Evolutionary conservation across 768 basidiomycete species (phyloP).

Genomic region (Psilocybe sp.): DNA sequence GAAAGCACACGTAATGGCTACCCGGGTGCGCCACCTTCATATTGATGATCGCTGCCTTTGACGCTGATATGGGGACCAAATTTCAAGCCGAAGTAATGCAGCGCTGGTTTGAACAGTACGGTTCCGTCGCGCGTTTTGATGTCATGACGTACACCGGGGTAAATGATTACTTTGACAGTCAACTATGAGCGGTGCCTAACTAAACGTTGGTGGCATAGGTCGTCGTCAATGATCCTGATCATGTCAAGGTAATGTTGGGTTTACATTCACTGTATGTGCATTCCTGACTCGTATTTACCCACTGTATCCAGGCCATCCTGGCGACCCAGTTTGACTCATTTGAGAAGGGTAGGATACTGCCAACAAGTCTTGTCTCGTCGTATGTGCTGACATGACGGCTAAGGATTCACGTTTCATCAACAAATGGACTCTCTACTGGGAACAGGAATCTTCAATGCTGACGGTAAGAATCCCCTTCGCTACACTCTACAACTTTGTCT

Average conservation of each 20-base stretch:
- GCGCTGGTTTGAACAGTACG: constrained; percentile 26
- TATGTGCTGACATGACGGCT: neutral
- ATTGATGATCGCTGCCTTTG: neutral
- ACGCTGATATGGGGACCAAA: neutral
- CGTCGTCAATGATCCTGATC: constrained; percentile 39
- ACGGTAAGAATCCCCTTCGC: constrained; percentile 40
- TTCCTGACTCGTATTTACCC: neutral
- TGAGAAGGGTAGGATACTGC: constrained; percentile 33
- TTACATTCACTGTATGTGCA: neutral
- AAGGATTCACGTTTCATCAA: constrained; percentile 22
- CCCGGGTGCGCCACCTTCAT: constrained; percentile 23
- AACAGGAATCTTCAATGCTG: constrained; percentile 58
- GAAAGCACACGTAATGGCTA: constrained; percentile 25
- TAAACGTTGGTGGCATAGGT: constrained; percentile 21
- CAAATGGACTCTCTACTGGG: constrained; percentile 43
- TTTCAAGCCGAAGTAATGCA: constrained; percentile 12
- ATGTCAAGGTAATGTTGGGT: constrained; percentile 34
- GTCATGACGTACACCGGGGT: constrained; percentile 31
- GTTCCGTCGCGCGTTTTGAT: constrained; percentile 29
- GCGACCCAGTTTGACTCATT: constrained; percentile 47
- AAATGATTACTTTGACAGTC: constrained; percentile 1
- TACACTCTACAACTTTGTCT: neutral
- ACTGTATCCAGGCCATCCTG: constrained; percentile 34
- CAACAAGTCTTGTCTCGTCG: neutral
- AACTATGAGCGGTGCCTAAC: neutral